These are phyloP conservation scores for Trichoderma virens DNA, from an alignment of 495 filamentous ascomycete genomes.

Conservation along the genomic window DNA sequence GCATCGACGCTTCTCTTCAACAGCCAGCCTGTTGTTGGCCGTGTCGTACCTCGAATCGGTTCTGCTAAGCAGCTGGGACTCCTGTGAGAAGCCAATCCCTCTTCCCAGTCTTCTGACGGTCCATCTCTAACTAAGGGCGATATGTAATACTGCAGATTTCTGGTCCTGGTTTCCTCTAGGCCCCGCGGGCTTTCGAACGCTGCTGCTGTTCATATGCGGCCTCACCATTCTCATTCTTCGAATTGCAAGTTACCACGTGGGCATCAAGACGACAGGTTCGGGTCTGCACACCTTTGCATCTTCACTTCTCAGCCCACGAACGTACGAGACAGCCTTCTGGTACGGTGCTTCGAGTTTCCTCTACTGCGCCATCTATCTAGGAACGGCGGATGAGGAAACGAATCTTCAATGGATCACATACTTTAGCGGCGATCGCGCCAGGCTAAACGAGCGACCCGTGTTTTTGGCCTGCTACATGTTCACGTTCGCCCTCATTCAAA, in stretches of 20 bases:
- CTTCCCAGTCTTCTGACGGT: neutral
- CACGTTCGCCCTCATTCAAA: constrained; percentile 60
- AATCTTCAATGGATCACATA: constrained; percentile 65
- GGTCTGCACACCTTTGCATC: constrained; percentile 53
- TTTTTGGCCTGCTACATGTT: constrained; percentile 68
- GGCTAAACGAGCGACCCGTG: constrained; percentile 81
- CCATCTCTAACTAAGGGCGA: neutral
- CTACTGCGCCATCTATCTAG: constrained; percentile 78
- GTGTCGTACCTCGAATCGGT: constrained; percentile 71
- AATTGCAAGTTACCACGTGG: constrained; percentile 76
- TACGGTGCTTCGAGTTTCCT: constrained; percentile 73
- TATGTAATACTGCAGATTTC: constrained; percentile 44
- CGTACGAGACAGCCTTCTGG: constrained; percentile 58
- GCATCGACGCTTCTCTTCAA: constrained; percentile 76
- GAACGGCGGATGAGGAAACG: constrained; percentile 56
- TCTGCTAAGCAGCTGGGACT: constrained; percentile 60
- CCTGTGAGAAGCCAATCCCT: constrained; percentile 43
- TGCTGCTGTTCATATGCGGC: constrained; percentile 65
- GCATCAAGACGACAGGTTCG: constrained; percentile 60
- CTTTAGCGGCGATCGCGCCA: constrained; percentile 56
- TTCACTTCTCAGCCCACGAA: constrained; percentile 46
- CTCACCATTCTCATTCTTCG: constrained; percentile 68
- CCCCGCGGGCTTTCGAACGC: constrained; percentile 61
- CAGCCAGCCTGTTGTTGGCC: constrained; percentile 54
- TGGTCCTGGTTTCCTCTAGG: constrained; percentile 86